Percentiles rank a stretch among this genome's conserved stretches.
phyloP scores from a whole-genome alignment of 1,284 basidiomycete genomes.

The Pyrrhoderma noxium region DNA sequence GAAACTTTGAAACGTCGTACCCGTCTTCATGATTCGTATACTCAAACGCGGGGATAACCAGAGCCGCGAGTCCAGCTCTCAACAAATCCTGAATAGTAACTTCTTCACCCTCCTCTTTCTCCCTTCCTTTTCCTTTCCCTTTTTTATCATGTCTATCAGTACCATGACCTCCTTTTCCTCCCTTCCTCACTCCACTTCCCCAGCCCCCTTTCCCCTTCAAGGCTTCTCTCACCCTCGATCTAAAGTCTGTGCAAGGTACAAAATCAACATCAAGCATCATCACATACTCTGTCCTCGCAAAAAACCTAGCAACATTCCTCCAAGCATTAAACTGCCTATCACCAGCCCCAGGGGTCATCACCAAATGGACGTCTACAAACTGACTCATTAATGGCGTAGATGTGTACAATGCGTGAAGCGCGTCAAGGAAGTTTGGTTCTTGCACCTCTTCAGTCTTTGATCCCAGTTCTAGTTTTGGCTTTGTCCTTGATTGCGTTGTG shows the following conservation, averaged over 20 bases:
- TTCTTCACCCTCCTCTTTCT: neutral
- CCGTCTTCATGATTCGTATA: conserved; percentile 58
- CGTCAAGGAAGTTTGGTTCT: conserved; percentile 38
- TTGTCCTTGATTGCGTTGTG: too few relatives aligned
- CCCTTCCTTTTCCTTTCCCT: too few relatives aligned
- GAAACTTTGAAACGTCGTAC: conserved; percentile 49
- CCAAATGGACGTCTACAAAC: conserved; percentile 81
- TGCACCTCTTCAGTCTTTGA: conserved; percentile 3
- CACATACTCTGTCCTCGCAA: conserved; percentile 72
- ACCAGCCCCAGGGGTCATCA: conserved; percentile 63
- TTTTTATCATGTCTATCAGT: too few relatives aligned
- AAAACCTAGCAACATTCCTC: conserved; percentile 76
- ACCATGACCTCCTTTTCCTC: too few relatives aligned
- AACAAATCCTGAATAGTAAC: conserved; percentile 32
- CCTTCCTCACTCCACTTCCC: conserved; percentile 13
- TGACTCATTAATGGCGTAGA: conserved; percentile 54
- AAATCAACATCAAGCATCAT: conserved; percentile 90
- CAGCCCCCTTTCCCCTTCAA: conserved; percentile 8
- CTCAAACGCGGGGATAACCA: conserved; percentile 79
- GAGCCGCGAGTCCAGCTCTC: conserved; percentile 48
- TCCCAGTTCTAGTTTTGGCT: too few relatives aligned
- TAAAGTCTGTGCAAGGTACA: conserved; percentile 73
- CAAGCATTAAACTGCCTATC: conserved; percentile 81
- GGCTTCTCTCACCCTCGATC: conserved; percentile 6
- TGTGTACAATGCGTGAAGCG: conserved; percentile 57